Conservation (phyloP, 139 green algal genomes). For the Tetraselmis chui region DNA sequence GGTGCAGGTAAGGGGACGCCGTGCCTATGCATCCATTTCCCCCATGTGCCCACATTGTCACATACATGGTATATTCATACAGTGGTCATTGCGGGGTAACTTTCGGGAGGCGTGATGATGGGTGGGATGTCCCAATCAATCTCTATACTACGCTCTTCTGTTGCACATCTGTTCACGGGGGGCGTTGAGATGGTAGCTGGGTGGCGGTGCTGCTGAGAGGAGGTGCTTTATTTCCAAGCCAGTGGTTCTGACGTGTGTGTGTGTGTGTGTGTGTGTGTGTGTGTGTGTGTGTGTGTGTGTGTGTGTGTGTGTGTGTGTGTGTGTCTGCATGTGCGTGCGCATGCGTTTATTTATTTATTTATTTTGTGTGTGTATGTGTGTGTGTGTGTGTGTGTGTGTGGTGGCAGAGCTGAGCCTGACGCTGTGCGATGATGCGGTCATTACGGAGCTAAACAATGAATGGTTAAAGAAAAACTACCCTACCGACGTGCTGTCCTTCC, state of each 20-base stretch:
- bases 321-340: conserved; percentile 15
- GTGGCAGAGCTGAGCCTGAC: conserved; percentile 70
- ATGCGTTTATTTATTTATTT: conserved; percentile 5
- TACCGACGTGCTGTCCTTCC: conserved; percentile 94
- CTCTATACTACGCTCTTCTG: too few relatives aligned
- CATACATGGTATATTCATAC: neutral
- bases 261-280: too few relatives aligned
- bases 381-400: conserved; percentile 12
- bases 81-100: too few relatives aligned
- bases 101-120: too few relatives aligned
- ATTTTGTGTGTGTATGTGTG: too few relatives aligned
- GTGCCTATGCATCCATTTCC: neutral
- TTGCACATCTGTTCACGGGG: too few relatives aligned
- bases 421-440: conserved; percentile 78
- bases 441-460: conserved; percentile 71
- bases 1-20: conserved; percentile 10
- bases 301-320: neutral
- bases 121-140: too few relatives aligned
- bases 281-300: too few relatives aligned
- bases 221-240: too few relatives aligned
- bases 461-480: conserved; percentile 61
- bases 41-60: neutral
- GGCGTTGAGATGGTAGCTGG: too few relatives aligned
- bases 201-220: too few relatives aligned
- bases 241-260: too few relatives aligned